Evolutionary conservation across 176 grass and related monocot genomes (phyloP).

Genomic region (Olyra latifolia): DNA sequence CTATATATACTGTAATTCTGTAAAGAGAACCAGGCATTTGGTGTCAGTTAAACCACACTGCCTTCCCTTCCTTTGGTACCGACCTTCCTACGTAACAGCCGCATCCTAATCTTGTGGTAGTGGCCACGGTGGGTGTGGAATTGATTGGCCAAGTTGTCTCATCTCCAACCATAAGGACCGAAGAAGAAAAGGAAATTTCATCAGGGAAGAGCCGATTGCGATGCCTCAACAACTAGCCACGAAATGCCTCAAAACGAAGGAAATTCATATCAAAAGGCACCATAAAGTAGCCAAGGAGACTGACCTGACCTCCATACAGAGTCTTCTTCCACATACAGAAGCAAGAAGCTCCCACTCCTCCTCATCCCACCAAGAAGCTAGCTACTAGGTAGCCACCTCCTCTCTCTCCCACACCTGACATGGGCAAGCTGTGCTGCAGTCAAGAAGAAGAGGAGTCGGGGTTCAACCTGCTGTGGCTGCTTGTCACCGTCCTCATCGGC

Average conservation of each 20-base stretch:
- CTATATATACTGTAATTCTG: background rate
- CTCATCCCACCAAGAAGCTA: constrained; percentile 2
- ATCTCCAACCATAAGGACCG: constrained; percentile 22
- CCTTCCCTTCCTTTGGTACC: background rate
- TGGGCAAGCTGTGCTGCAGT: constrained; percentile 83
- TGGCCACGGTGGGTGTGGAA: constrained; percentile 29
- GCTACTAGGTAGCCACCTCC: background rate
- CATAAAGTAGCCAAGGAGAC: constrained; percentile 11
- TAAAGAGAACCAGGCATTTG: background rate
- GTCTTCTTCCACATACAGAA: background rate
- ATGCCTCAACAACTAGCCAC: constrained; percentile 48
- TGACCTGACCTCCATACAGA: constrained; percentile 7
- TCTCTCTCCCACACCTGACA: background rate
- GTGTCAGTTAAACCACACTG: background rate
- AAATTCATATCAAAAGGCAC: constrained; percentile 18
- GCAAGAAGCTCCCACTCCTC: constrained; percentile 3
- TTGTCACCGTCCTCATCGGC: constrained; percentile 52
- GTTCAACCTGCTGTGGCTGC: constrained; percentile 54
- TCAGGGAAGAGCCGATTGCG: constrained; percentile 45
- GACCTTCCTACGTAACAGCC: background rate
- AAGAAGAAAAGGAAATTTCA: constrained; percentile 22
- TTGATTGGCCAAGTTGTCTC: constrained; percentile 31
- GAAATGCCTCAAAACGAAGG: constrained; percentile 41
- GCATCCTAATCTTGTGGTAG: background rate
- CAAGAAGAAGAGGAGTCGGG: constrained; percentile 41